Evolutionary conservation across 768 basidiomycete species (phyloP), one percentile per base, ranked within the genome.

Genomic region (Xerocomus potaroensis): DNA sequence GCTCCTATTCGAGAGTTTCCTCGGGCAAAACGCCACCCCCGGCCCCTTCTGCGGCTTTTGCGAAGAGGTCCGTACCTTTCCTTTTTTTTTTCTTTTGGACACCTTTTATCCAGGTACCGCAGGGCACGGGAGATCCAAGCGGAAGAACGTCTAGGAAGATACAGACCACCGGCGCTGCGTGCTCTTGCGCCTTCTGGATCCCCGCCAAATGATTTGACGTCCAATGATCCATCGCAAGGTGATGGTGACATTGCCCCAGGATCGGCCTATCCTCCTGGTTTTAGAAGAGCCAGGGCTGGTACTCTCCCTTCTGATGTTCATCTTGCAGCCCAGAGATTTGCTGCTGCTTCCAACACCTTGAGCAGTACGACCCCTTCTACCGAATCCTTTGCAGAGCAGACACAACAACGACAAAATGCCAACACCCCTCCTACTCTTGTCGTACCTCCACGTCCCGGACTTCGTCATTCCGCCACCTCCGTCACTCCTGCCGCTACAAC

Each of bases 261-360:
- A 54, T 81, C 83, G 65, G 87, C 81, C 70, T 88, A 81, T 66
- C 87, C 89, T 50, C 76, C 87, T 45, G 88, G 90, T 51, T 95
- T 92, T 67, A 82, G 91, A 72, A 83, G 93, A 75, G 91, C 92
- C 62, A 84, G 93, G 83, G 95, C 94, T 56, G 95, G 93, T 48
- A 97, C 94, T 75, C 80, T 97, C 62, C 94, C 94, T 70, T 95
- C 93, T 57, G 94, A 94, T 66, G 85, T 95, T 43, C 85, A 87
- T 62, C 83, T 91, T 57, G 87, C 86, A 48, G 84, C 90, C 43
- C 87, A 90, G 66, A 80, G 84, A 48, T 91, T 81, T 68, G 84
- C 83, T 23, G 82, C 84, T 26, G 75, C 83, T 48, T 77, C 82
- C 21, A 77, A 68, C 67, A 79, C 77, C 26, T 64, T 83, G 57